Percentiles rank a stretch among this genome's conserved stretches.
Conservation (phyloP, 176 grass and related monocot species). For the Miscanthus lutarioriparius region DNA sequence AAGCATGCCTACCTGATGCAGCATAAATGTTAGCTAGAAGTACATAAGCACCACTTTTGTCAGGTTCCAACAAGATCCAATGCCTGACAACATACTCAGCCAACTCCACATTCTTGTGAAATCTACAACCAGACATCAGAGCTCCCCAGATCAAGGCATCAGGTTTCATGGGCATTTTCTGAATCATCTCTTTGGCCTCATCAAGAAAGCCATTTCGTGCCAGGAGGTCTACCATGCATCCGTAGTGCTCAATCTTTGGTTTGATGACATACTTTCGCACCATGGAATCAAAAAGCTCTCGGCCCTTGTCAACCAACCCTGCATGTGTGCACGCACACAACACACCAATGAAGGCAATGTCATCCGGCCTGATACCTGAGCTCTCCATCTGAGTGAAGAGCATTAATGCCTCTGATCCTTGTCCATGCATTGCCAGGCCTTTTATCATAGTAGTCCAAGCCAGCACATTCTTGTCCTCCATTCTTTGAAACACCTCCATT, state of each 20-base stretch:
- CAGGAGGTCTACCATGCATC: constrained; percentile 61
- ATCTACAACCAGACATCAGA: constrained; percentile 65
- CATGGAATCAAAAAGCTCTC: constrained; percentile 50
- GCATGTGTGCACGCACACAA: constrained; percentile 54
- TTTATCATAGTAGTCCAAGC: constrained; percentile 69
- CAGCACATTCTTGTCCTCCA: constrained; percentile 53
- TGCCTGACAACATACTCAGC: constrained; percentile 51
- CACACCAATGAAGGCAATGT: constrained; percentile 48
- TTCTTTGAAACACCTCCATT: constrained; percentile 45
- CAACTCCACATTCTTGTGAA: constrained; percentile 54
- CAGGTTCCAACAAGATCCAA: constrained; percentile 57
- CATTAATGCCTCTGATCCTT: constrained; percentile 45
- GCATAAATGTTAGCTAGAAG: constrained; percentile 55
- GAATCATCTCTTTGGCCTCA: constrained; percentile 47
- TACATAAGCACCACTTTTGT: constrained; percentile 59
- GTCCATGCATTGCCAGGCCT: constrained; percentile 50
- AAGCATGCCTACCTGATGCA: constrained; percentile 46
- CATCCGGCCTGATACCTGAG: constrained; percentile 46
- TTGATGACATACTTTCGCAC: constrained; percentile 47
- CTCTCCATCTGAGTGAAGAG: constrained; percentile 50
- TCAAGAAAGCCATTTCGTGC: constrained; percentile 54
- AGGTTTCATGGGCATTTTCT: constrained; percentile 57
- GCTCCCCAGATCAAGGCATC: constrained; percentile 66
- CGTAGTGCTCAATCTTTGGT: constrained; percentile 57
- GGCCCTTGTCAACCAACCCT: constrained; percentile 51